Evolutionary conservation across 164 flowering plant genomes (phyloP), one percentile per base, ranked within the genome.

Genomic region (Chimonanthus salicifolius): DNA sequence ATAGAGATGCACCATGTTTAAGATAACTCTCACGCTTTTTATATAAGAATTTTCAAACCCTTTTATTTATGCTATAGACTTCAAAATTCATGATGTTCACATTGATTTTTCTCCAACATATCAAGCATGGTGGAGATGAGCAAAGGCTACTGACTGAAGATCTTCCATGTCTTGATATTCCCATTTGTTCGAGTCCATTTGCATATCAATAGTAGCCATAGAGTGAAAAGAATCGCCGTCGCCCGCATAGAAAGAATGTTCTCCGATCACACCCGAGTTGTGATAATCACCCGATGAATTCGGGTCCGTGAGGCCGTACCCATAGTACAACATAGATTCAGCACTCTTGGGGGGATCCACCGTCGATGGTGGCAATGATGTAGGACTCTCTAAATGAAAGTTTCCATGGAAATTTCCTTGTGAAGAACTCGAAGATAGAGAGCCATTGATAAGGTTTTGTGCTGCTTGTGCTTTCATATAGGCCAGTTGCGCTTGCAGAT

Each of bases 401-500:
- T 81, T 78, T 47, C 78, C 82, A 69, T 75, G 58, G 58, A 67
- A 71, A 20, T 45, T 54, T 21, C 77, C 79, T 47, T 73, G 76
- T 82, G 79, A 86, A 80, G 83, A 79, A 85, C 81, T 84, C 75
- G 74, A 54, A 5, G 11, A 18, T 64, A 33, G 33, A 33, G 78
- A 72, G 71, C 78, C 78, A 72, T 78, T 82, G 43, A 71, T 48
- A 33, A 78, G 43, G 74, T 77, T 80, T 72, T 87, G 89, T 62
- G 89, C 79, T 73, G 89, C 90, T 82, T 90, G 96, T 64, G 87
- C 88, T 82, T 82, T 92, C 50, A 94, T 85, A 68, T 79, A 79
- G 64, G 89, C 86, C 70, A 94, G 80, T 70, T 94, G 98, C 72
- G 91, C 88, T 80, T 92, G 97, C 62, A 94, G 80, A 79, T 71